Conservation (phyloP, 78 protist species). For the Mastigamoeba balamuthi region DNA sequence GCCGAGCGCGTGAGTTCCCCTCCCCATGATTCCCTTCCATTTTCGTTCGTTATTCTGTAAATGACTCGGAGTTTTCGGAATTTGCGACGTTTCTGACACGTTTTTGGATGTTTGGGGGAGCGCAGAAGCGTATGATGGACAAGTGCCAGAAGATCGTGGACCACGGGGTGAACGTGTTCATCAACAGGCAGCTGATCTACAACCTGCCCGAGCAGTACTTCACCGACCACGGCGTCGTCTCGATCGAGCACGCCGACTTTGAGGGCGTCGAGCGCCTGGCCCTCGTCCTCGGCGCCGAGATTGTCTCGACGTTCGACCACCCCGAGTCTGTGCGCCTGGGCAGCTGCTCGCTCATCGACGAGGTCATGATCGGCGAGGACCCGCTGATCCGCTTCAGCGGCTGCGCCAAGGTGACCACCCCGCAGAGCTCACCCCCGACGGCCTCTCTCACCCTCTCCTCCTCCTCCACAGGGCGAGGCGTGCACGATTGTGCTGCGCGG, state of each 20-base stretch:
- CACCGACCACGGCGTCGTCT: constrained; percentile 73
- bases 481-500: constrained; percentile 98
- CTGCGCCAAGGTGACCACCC: too few relatives aligned
- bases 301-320: constrained; percentile 94
- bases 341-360: constrained; percentile 81
- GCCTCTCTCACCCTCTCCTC: background rate
- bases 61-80: background rate
- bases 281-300: constrained; percentile 79
- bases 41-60: background rate
- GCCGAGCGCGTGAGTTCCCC: constrained; percentile 91
- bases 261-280: constrained; percentile 94
- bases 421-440: too few relatives aligned
- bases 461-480: constrained; percentile 64
- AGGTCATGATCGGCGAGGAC: constrained; percentile 98
- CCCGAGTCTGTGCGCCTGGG: constrained; percentile 86
- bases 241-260: constrained; percentile 98
- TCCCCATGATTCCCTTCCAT: too few relatives aligned
- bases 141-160: constrained; percentile 77
- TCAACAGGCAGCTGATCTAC: constrained; percentile 98
- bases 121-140: constrained; percentile 60
- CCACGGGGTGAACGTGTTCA: constrained; percentile 84
- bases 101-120: background rate
- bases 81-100: background rate
- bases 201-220: constrained; percentile 95
- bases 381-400: constrained; percentile 8